Conservation (phyloP, 2,329 filamentous ascomycete species). For the Pleoardoris graminearum region DNA sequence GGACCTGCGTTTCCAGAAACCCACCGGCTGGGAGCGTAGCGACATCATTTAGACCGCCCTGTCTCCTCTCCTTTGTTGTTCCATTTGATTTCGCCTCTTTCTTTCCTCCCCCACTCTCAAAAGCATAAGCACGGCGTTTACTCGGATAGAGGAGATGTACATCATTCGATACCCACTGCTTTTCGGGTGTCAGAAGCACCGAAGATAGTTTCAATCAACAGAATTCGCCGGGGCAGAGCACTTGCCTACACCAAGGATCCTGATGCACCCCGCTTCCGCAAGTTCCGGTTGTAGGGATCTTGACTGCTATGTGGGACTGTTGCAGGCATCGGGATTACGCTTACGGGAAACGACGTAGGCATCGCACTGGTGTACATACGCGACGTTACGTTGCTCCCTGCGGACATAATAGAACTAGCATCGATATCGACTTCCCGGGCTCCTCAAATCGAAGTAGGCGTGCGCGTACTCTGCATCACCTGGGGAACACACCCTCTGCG, state of each 20-base stretch:
- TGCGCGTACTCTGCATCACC: not conserved
- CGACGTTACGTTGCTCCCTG: too few species aligned
- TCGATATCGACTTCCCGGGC: too few species aligned
- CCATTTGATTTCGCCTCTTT: not conserved
- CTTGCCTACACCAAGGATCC: not conserved
- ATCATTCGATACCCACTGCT: constrained; percentile 10
- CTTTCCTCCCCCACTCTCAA: constrained; percentile 11
- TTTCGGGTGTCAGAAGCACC: constrained; percentile 3
- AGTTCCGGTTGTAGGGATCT: not conserved
- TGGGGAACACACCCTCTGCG: not conserved
- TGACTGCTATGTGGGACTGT: not conserved
- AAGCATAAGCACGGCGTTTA: constrained; percentile 12
- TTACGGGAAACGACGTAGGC: not conserved
- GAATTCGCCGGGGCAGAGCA: not conserved
- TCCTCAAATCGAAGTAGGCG: not conserved
- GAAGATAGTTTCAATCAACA: constrained; percentile 1
- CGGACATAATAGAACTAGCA: too few species aligned
- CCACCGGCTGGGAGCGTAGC: constrained; percentile 78
- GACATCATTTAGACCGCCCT: constrained; percentile 54
- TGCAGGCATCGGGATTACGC: not conserved
- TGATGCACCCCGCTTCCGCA: constrained; percentile 6
- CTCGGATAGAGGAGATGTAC: not conserved
- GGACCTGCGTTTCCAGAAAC: constrained; percentile 65
- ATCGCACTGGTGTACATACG: too few species aligned
- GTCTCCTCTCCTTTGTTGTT: constrained; percentile 1